These are phyloP conservation scores for Castanea sativa DNA, from an alignment of 306 rosid species.

Conservation along the genomic window DNA sequence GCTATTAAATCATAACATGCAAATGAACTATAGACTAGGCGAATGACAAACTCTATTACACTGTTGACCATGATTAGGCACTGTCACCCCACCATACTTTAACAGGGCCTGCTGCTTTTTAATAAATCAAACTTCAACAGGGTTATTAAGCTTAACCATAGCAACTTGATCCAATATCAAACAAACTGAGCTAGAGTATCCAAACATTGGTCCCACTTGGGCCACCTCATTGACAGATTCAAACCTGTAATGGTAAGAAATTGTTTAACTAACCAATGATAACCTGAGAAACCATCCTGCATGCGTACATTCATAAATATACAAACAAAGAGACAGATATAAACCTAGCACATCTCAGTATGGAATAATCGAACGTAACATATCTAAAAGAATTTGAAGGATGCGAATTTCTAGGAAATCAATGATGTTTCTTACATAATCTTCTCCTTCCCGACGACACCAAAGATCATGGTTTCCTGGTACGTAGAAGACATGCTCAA, in stretches of 20 bases:
- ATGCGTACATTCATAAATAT: not conserved
- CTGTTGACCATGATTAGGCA: not conserved
- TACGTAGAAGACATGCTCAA: conserved; percentile 63
- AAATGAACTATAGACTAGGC: not conserved
- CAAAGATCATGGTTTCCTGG: conserved; percentile 94
- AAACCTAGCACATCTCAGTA: not conserved
- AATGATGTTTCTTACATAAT: conserved; percentile 51
- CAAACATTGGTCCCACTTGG: not conserved
- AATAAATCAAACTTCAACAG: not conserved
- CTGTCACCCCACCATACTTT: not conserved
- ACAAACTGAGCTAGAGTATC: not conserved
- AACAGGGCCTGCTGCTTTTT: too few relatives aligned
- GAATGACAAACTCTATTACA: not conserved
- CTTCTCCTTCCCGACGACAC: conserved; percentile 61
- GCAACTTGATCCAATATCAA: not conserved
- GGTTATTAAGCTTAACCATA: not conserved
- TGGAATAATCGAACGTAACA: not conserved
- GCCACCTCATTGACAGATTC: not conserved
- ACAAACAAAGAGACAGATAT: not conserved
- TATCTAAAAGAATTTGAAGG: not conserved
- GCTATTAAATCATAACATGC: not conserved
- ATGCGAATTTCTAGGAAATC: not conserved
- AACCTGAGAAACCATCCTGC: not conserved
- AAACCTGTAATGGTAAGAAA: not conserved
- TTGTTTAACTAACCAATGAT: not conserved